phyloP scores from a whole-genome alignment of 2,329 filamentous ascomycete species.

The Zalaria sp. region DNA sequence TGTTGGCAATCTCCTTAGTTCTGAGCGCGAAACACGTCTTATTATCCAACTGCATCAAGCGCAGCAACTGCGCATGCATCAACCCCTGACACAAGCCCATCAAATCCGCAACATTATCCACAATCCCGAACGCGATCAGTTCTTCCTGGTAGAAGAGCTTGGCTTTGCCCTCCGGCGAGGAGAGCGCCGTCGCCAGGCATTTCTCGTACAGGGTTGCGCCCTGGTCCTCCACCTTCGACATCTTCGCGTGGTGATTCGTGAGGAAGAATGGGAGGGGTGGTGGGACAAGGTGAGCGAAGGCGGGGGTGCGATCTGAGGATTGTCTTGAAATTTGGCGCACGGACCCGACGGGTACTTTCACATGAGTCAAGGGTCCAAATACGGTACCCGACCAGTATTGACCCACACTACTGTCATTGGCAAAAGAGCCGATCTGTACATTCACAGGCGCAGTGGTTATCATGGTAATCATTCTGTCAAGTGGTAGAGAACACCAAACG shows the following conservation, averaged over 20 bases:
- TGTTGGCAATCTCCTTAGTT: slow-evolving; percentile 5
- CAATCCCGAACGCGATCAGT: slow-evolving; percentile 12
- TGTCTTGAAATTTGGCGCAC: too few species aligned
- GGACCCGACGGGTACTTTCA: too few species aligned
- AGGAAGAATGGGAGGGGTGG: too few species aligned
- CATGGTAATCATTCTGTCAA: too few species aligned
- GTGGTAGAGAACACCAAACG: neutral
- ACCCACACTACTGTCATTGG: too few species aligned
- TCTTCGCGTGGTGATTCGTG: neutral
- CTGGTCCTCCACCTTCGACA: slow-evolving; percentile 9
- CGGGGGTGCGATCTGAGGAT: too few species aligned
- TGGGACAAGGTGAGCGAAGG: too few species aligned
- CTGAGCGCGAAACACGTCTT: slow-evolving; percentile 15
- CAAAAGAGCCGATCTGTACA: too few species aligned
- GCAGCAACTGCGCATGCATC: slow-evolving; percentile 15
- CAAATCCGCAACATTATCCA: slow-evolving; percentile 10
- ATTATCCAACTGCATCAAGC: slow-evolving; percentile 13
- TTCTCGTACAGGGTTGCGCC: slow-evolving; percentile 16
- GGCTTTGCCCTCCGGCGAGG: slow-evolving; percentile 14
- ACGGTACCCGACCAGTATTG: too few species aligned
- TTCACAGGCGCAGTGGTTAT: too few species aligned
- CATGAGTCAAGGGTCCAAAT: too few species aligned
- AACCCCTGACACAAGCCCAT: slow-evolving; percentile 18
- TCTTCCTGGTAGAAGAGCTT: slow-evolving; percentile 18
- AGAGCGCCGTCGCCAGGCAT: slow-evolving; percentile 8